phyloP scores from a whole-genome alignment of 1,284 basidiomycete species.

The Ganoderma boninense region DNA sequence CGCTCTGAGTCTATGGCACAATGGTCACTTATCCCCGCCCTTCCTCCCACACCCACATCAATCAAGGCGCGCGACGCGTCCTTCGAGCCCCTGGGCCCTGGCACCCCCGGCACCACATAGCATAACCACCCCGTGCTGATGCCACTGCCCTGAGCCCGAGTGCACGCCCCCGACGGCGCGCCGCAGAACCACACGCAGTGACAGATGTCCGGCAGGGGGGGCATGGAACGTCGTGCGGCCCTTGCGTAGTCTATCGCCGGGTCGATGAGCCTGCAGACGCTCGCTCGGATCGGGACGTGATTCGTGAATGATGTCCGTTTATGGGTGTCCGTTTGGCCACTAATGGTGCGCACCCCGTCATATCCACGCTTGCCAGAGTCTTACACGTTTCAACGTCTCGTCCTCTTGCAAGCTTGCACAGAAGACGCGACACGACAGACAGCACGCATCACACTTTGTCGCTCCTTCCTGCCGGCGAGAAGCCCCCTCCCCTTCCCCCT shows the following conservation, averaged over 20 bases:
- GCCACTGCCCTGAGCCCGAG: no score
- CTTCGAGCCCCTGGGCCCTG: conserved; percentile 10
- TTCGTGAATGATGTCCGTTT: neutral
- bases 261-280: neutral
- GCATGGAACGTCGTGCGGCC: neutral
- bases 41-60: conserved; percentile 1
- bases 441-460: neutral
- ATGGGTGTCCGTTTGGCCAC: neutral
- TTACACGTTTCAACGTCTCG: neutral
- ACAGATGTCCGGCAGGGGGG: neutral
- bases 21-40: neutral
- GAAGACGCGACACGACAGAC: neutral
- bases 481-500: no score
- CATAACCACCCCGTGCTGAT: conserved; percentile 8
- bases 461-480: neutral
- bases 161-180: conserved; percentile 10
- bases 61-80: neutral
- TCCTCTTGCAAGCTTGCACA: neutral
- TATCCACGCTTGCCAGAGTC: neutral
- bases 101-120: conserved; percentile 9
- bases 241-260: neutral
- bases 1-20: neutral
- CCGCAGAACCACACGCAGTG: neutral
- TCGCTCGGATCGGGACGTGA: neutral
- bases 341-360: neutral